Conservation (phyloP, 2,329 filamentous ascomycete genomes). For the Ramichloridium luteum region DNA sequence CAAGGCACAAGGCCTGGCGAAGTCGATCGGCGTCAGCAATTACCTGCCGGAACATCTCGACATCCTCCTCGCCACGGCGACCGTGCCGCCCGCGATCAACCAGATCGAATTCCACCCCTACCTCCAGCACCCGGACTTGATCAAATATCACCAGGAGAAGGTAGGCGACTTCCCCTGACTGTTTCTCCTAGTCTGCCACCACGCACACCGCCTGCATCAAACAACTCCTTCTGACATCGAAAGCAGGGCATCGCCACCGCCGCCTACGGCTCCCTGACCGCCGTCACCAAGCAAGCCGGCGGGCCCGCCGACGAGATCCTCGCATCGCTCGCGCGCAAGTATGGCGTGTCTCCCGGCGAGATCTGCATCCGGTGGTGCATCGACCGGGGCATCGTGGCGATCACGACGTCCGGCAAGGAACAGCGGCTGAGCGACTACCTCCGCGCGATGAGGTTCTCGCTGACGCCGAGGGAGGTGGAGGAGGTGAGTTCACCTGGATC, state of each 20-base stretch:
- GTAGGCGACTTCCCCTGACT: slow-evolving; percentile 5
- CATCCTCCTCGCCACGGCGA: slow-evolving; percentile 40
- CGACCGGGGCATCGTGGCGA: slow-evolving; percentile 46
- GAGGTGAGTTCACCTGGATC: slow-evolving; percentile 23
- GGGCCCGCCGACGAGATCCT: slow-evolving; percentile 45
- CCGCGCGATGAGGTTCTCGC: slow-evolving; percentile 42
- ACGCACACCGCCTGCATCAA: too few species aligned
- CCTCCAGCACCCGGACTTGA: slow-evolving; percentile 47
- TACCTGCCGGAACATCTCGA: slow-evolving; percentile 45
- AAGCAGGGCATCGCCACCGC: slow-evolving; percentile 34
- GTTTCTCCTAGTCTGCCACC: background rate
- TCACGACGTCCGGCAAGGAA: slow-evolving; percentile 51
- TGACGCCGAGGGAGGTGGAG: slow-evolving; percentile 47
- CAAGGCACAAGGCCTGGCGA: slow-evolving; percentile 44
- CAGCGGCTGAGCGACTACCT: slow-evolving; percentile 47
- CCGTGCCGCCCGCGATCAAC: slow-evolving; percentile 48
- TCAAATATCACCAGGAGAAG: slow-evolving; percentile 39
- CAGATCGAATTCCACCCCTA: slow-evolving; percentile 60
- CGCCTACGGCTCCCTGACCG: slow-evolving; percentile 37
- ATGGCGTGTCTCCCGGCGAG: slow-evolving; percentile 46
- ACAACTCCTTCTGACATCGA: background rate
- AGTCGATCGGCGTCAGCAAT: slow-evolving; percentile 52
- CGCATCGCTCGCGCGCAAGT: slow-evolving; percentile 44
- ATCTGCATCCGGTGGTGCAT: slow-evolving; percentile 48
- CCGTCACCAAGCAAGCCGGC: slow-evolving; percentile 41